Conservation (phyloP, 2,329 filamentous ascomycete species). For the Chrysosphaeria jannelii region DNA sequence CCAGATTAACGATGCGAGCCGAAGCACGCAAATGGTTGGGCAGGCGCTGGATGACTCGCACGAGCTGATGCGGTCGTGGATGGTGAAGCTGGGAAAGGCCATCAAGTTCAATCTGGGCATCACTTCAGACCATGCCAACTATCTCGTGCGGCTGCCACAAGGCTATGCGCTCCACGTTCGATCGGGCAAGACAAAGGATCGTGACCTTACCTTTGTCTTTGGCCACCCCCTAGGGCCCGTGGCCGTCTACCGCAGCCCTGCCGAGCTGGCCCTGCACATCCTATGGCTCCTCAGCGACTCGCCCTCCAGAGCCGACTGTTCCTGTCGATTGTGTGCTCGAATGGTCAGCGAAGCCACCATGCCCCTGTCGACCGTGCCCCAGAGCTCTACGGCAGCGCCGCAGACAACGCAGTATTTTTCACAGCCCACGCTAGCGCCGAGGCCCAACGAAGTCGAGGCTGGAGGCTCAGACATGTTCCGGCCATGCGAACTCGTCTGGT, state of each 20-base stretch:
- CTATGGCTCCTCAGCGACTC: constrained; percentile 20
- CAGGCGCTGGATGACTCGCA: constrained; percentile 4
- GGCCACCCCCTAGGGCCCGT: constrained; percentile 5
- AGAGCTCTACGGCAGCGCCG: background rate
- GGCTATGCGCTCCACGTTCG: constrained; percentile 5
- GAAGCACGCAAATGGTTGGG: constrained; percentile 4
- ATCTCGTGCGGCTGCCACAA: constrained; percentile 5
- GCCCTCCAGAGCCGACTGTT: constrained; percentile 17
- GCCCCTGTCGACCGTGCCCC: background rate
- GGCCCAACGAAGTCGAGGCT: background rate
- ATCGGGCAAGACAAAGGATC: constrained; percentile 17
- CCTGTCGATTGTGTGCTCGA: constrained; percentile 16
- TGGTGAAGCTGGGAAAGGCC: constrained; percentile 5
- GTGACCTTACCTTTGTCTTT: constrained; percentile 16
- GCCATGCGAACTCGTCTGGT: constrained; percentile 10
- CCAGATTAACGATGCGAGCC: constrained; percentile 6
- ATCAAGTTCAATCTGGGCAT: constrained; percentile 6
- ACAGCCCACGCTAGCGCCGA: background rate
- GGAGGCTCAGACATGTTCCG: constrained; percentile 7
- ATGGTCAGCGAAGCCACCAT: constrained; percentile 5
- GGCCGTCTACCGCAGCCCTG: constrained; percentile 16
- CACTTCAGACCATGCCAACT: constrained; percentile 2
- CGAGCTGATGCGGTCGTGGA: constrained; percentile 5
- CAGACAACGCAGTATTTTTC: background rate
- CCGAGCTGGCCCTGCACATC: constrained; percentile 20